These are phyloP conservation scores for Skeletonema grethae DNA, from an alignment of 108 stramenopile genomes.

Conservation along the genomic window DNA sequence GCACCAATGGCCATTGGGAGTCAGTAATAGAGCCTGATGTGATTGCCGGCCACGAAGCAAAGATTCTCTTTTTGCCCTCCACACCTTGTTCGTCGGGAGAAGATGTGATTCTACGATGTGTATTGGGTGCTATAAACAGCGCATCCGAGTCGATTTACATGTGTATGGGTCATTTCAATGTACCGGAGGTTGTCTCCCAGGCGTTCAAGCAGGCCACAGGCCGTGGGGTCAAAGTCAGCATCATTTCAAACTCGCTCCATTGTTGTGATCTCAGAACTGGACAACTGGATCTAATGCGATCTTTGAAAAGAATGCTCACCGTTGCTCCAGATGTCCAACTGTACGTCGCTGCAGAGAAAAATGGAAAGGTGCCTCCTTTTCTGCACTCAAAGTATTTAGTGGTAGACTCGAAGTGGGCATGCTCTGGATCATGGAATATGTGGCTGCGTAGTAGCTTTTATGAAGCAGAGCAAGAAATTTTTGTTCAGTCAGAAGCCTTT, in stretches of 20 bases:
- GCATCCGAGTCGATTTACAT: slow-evolving; percentile 26
- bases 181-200: slow-evolving; percentile 14
- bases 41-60: neutral
- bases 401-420: slow-evolving; percentile 28
- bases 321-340: slow-evolving; percentile 22
- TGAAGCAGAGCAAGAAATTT: slow-evolving; percentile 33
- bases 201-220: slow-evolving; percentile 25
- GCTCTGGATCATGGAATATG: slow-evolving; percentile 31
- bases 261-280: slow-evolving; percentile 28
- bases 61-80: slow-evolving; percentile 27
- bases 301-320: slow-evolving; percentile 13
- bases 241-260: slow-evolving; percentile 29
- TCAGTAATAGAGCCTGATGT: neutral
- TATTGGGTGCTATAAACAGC: slow-evolving; percentile 25
- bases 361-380: slow-evolving; percentile 22
- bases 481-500: slow-evolving; percentile 21
- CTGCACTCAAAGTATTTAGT: slow-evolving; percentile 42
- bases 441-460: slow-evolving; percentile 31
- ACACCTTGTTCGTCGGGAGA: slow-evolving; percentile 30
- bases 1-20: slow-evolving; percentile 7
- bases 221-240: slow-evolving; percentile 30
- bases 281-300: slow-evolving; percentile 29
- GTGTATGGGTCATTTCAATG: slow-evolving; percentile 44
- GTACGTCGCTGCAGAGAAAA: slow-evolving; percentile 16
- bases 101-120: slow-evolving; percentile 41